Conservation (phyloP, 2,329 filamentous ascomycete species). For the Monosporascus sp. region DNA sequence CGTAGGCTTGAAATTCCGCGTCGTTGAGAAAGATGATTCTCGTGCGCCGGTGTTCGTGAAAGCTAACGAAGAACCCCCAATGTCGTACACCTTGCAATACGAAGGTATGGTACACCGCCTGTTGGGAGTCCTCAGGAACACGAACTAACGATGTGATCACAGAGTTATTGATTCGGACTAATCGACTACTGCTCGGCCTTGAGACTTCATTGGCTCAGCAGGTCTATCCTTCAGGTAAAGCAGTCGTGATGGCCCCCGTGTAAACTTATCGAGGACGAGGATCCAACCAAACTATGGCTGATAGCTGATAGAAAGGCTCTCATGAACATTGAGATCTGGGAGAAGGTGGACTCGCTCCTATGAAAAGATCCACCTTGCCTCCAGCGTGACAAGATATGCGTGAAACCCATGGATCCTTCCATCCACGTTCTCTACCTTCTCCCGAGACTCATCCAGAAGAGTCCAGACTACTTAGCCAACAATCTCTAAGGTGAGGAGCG, state of each 20-base stretch:
- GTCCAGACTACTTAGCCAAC: too few relatives aligned
- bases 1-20: constrained; percentile 64
- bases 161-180: constrained; percentile 65
- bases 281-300: background rate
- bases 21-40: constrained; percentile 44
- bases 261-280: constrained; percentile 10
- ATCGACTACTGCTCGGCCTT: constrained; percentile 56
- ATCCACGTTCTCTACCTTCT: background rate
- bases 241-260: constrained; percentile 56
- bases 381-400: background rate
- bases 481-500: too few relatives aligned
- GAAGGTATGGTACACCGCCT: constrained; percentile 48
- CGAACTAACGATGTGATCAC: constrained; percentile 9
- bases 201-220: constrained; percentile 61
- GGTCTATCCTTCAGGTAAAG: constrained; percentile 55
- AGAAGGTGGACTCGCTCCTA: background rate
- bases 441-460: too few relatives aligned
- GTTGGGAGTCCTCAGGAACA: background rate
- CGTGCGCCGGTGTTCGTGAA: constrained; percentile 49
- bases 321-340: background rate
- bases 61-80: constrained; percentile 57
- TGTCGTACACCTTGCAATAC: constrained; percentile 66
- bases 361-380: background rate
- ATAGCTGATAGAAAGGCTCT: background rate
- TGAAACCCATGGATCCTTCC: background rate